Evolutionary conservation across 2,329 filamentous ascomycete species (phyloP).

Genomic region (Paramyrothecium sp.): DNA sequence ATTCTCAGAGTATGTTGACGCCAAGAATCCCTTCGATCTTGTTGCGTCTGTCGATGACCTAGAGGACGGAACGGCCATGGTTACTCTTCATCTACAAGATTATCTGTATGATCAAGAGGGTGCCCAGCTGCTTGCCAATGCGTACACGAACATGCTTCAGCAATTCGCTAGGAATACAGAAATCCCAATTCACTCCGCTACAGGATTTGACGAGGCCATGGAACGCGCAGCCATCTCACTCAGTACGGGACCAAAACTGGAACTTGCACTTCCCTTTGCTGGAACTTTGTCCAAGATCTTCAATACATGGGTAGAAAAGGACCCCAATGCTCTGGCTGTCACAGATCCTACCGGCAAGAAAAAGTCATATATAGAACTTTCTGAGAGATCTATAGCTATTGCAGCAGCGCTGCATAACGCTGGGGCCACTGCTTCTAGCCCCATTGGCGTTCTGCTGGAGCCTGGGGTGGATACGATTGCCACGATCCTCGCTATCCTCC

Average conservation of each 20-base stretch:
- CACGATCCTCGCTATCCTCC: neutral
- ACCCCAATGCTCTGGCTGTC: neutral
- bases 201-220: too few relatives aligned
- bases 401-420: neutral
- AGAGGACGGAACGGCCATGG: neutral
- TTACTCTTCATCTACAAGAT: neutral
- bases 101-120: neutral
- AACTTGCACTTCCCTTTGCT: neutral
- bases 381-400: neutral
- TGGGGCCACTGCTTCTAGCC: neutral
- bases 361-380: neutral
- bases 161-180: too few relatives aligned
- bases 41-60: neutral
- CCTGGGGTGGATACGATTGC: neutral
- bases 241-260: too few relatives aligned
- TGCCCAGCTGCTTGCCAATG: neutral
- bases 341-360: neutral
- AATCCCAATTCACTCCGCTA: too few relatives aligned
- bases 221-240: too few relatives aligned
- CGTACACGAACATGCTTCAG: too few relatives aligned
- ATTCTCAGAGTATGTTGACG: too few relatives aligned
- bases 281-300: neutral
- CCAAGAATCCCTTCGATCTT: neutral
- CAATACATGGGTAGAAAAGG: neutral
- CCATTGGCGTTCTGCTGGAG: neutral